Base-by-base conservation (phyloP, 1,284 basidiomycete genomes). In the Ceratobasidium sp. region DNA sequence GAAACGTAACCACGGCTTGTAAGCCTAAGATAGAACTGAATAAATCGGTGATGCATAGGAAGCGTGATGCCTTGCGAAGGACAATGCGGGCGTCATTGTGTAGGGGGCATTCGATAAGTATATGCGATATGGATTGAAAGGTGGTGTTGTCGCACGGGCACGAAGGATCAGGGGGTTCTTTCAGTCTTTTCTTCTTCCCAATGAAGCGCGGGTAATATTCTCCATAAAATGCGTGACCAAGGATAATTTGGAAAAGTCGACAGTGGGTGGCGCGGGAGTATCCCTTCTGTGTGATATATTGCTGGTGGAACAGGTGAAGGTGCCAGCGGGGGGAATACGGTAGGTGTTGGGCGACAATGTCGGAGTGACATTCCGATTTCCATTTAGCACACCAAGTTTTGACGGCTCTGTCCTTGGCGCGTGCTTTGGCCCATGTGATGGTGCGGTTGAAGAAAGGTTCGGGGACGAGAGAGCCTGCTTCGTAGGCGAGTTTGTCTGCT, bases 181-280 rank as follows among this genome's bases (percentile, higher is more conserved):
- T n/a, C n/a, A n/a, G n/a, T n/a, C n/a, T n/a, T n/a, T n/a, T n/a
- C n/a, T n/a, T n/a, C 23, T 23, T 40, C 55, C 67, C n/a, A 3
- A 33, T 13, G 20, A 69, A 69, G 39, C 67, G 46, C 5, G 3
- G 1, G 15, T n/a, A 53, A 53, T 70, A 70, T 26, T 51, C 53
- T 13, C 53, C 68, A 13, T 28, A 56, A 53, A 70, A 70, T 1
- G 53, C 10, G 23, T 70, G 68, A 1, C 68, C 68, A 5, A 70
- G 46, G 4, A 68, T 51, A 26, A 33, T n/a, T 20, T 68, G 66
- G 44, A 51, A 26, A 10, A 44, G 64, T 20, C 64, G 42, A 6
- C 33, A 64, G 39, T 42, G 33, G 12, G 13, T 28, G 3, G 61
- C 28, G 5, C 39, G 2, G 18, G 61, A 56, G 13, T 46, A 46